phyloP scores from a whole-genome alignment of 1,284 basidiomycete species.

The Bjerkandera adusta region DNA sequence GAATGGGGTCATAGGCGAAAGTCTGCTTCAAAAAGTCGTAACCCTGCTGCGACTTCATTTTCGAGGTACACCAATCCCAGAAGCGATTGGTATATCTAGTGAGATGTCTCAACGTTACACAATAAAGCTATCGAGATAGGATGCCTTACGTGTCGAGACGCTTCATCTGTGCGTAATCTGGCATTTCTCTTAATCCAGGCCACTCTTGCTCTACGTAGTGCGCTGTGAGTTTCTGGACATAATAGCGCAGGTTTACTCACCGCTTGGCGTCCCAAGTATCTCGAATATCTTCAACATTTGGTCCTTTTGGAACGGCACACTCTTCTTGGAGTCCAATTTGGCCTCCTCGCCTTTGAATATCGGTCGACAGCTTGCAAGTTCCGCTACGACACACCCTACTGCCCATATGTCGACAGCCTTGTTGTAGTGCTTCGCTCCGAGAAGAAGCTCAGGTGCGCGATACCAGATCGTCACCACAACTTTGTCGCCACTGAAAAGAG shows the following conservation, averaged over 20 bases:
- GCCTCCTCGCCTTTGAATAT: slow-evolving; percentile 99
- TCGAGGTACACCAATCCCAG: slow-evolving; percentile 75
- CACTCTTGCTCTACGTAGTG: slow-evolving; percentile 73
- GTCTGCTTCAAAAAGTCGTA: slow-evolving; percentile 84
- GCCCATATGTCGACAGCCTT: slow-evolving; percentile 97
- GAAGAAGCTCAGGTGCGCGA: slow-evolving; percentile 90
- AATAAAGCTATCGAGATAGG: slow-evolving; percentile 6
- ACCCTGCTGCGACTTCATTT: slow-evolving; percentile 59
- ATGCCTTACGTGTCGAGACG: slow-evolving; percentile 68
- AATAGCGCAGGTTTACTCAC: slow-evolving; percentile 46
- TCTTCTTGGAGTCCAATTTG: slow-evolving; percentile 91
- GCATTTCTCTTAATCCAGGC: slow-evolving; percentile 86
- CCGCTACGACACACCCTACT: slow-evolving; percentile 95
- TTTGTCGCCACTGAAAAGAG: slow-evolving; percentile 89
- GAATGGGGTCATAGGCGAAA: slow-evolving; percentile 90
- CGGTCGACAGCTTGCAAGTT: slow-evolving; percentile 88
- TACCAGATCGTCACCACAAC: slow-evolving; percentile 99
- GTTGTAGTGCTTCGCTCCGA: slow-evolving; percentile 96
- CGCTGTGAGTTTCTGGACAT: no score
- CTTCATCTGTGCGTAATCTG: slow-evolving; percentile 85
- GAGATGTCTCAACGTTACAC: background rate
- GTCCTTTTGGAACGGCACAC: slow-evolving; percentile 92
- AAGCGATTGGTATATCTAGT: slow-evolving; percentile 68
- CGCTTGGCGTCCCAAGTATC: slow-evolving; percentile 86
- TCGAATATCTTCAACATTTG: slow-evolving; percentile 96